Percentiles rank a stretch among this genome's conserved stretches.
phyloP scores from a whole-genome alignment of 2,329 filamentous ascomycete genomes.

The Colletotrichum nymphaeae region DNA sequence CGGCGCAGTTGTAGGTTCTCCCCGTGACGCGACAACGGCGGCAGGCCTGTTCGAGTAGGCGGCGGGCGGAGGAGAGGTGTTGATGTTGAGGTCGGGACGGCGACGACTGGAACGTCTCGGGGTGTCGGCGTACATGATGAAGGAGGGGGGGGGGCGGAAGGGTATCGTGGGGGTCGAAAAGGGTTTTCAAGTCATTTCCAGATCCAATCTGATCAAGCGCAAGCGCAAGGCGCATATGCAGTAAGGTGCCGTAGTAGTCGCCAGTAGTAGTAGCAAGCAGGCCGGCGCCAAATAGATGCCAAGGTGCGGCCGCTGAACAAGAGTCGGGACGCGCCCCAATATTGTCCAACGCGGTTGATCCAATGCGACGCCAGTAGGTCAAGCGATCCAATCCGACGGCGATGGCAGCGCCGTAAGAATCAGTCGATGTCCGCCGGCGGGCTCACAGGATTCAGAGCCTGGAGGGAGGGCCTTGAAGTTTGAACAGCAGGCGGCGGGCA shows the following conservation, averaged over 20 bases:
- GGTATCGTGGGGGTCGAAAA: slow-evolving; percentile 31
- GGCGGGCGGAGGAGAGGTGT: slow-evolving; percentile 30
- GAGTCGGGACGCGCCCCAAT: neutral
- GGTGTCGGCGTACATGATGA: slow-evolving; percentile 32
- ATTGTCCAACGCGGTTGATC: neutral
- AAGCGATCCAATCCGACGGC: neutral
- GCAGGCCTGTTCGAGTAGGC: slow-evolving; percentile 18
- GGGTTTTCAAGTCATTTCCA: slow-evolving; percentile 35
- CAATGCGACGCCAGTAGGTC: neutral
- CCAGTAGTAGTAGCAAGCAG: neutral
- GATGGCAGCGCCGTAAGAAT: neutral
- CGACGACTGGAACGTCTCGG: slow-evolving; percentile 35
- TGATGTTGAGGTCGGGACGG: slow-evolving; percentile 38
- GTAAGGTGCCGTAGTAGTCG: neutral
- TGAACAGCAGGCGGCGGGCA: neutral
- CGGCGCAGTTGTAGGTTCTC: slow-evolving; percentile 1
- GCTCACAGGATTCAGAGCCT: neutral
- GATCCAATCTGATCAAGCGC: slow-evolving; percentile 1
- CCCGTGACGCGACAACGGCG: slow-evolving; percentile 24
- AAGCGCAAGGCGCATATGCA: slow-evolving; percentile 2
- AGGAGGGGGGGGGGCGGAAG: slow-evolving; percentile 1
- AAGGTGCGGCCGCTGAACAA: neutral
- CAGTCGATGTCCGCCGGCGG: neutral
- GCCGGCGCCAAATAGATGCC: neutral
- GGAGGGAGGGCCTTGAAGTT: no score